Evolutionary conservation across 176 grass and related monocot genomes (phyloP).

Genomic region (Miscanthus lutarioriparius): DNA sequence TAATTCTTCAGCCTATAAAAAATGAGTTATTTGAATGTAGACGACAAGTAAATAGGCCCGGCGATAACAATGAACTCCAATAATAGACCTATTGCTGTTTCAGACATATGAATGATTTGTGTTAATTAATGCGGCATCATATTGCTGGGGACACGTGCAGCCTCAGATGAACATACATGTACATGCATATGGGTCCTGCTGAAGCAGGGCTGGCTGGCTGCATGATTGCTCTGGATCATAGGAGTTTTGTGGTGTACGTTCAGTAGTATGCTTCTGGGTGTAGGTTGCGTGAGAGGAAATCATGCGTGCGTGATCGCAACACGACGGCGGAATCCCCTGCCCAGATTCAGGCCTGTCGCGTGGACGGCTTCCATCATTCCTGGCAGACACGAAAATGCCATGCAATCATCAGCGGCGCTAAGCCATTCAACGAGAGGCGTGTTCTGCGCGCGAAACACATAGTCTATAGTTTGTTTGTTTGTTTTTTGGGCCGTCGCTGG

Average conservation of each 20-base stretch:
- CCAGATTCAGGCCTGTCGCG: neutral
- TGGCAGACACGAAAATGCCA: neutral
- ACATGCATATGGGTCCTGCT: neutral
- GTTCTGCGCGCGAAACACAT: neutral
- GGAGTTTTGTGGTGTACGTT: neutral
- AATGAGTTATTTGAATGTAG: too few species aligned
- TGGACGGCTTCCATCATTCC: neutral
- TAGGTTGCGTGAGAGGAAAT: slow-evolving; percentile 23
- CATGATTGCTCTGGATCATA: slow-evolving; percentile 21
- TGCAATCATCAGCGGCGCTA: neutral
- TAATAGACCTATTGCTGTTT: neutral
- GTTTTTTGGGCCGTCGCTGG: too few species aligned
- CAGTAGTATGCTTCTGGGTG: neutral
- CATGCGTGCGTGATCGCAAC: neutral
- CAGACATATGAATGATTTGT: neutral
- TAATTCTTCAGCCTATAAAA: too few species aligned
- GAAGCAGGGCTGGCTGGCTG: neutral
- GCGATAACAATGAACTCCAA: neutral
- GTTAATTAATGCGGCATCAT: neutral
- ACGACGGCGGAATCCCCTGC: slow-evolving; percentile 22
- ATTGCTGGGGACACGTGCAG: neutral
- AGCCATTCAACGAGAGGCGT: neutral
- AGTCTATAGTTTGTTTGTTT: too few species aligned
- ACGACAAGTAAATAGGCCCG: neutral
- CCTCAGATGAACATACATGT: neutral